Percentiles rank a stretch among this genome's conserved stretches.
phyloP scores from a whole-genome alignment of 192 early-diverging fungal species.

The Entophlyctis luteolus region DNA sequence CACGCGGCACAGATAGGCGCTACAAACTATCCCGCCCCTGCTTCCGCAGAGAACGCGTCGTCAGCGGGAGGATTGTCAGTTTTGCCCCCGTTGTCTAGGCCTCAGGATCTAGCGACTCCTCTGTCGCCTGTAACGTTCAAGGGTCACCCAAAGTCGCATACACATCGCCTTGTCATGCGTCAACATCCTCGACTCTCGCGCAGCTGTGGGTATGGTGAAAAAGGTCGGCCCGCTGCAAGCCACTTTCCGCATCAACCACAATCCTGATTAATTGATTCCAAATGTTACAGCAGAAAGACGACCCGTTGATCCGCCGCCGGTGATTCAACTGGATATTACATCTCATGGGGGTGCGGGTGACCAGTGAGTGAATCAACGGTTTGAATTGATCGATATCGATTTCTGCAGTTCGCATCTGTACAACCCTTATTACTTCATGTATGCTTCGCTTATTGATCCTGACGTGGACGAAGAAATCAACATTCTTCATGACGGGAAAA shows the following conservation, averaged over 20 bases:
- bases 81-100: no score
- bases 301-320: conserved; percentile 78
- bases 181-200: conserved; percentile 88
- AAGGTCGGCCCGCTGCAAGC: no score
- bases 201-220: conserved; percentile 90
- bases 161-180: conserved; percentile 42
- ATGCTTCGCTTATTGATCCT: conserved; percentile 81
- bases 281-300: conserved; percentile 60
- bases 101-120: no score
- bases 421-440: conserved; percentile 97
- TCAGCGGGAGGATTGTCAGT: no score
- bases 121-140: no score
- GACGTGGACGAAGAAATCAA: conserved; percentile 82
- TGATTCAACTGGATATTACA: conserved; percentile 47
- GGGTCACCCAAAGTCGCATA: conserved; percentile 24
- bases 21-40: no score
- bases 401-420: conserved; percentile 33
- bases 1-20: no score
- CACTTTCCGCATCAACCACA: no score
- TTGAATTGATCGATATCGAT: background rate
- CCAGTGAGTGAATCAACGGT: background rate
- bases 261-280: background rate
- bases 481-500: conserved; percentile 84
- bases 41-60: no score
- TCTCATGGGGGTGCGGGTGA: conserved; percentile 8